A percentile compares a stretch with the other conserved stretches of the same genome.
Conservation (phyloP, 2,329 filamentous ascomycete species). For the Neofusicoccum sp. region DNA sequence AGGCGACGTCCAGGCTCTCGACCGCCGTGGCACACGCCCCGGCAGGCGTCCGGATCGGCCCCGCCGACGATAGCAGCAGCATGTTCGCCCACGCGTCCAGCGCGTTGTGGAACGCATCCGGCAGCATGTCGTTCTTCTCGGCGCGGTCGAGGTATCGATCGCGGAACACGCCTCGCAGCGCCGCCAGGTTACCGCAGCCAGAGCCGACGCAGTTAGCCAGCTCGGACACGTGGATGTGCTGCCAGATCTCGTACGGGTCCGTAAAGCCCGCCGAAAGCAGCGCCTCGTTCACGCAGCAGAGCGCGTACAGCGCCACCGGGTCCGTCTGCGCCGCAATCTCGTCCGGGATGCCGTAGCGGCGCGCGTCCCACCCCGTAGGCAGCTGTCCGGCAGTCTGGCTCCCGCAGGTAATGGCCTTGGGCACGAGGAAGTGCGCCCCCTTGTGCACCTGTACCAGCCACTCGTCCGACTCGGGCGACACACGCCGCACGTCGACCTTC, state of each 20-base stretch:
- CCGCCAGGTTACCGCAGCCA: slow-evolving; percentile 33
- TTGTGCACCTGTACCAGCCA: slow-evolving; percentile 30
- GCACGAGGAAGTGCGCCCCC: slow-evolving; percentile 37
- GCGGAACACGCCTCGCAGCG: slow-evolving; percentile 34
- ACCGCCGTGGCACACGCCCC: slow-evolving; percentile 44
- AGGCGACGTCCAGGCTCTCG: slow-evolving; percentile 41
- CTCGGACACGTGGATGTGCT: slow-evolving; percentile 42
- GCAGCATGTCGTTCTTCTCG: slow-evolving; percentile 39
- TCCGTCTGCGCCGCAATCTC: slow-evolving; percentile 43
- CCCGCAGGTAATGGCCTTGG: slow-evolving; percentile 33
- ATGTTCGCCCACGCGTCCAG: slow-evolving; percentile 46
- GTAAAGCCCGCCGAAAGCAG: slow-evolving; percentile 39
- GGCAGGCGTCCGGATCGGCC: slow-evolving; percentile 40
- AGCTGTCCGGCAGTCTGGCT: slow-evolving; percentile 39
- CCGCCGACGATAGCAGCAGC: slow-evolving; percentile 41
- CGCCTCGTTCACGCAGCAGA: slow-evolving; percentile 38
- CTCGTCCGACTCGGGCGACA: neutral
- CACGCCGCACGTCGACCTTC: slow-evolving; percentile 29
- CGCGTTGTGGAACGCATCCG: slow-evolving; percentile 43
- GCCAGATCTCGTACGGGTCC: slow-evolving; percentile 34
- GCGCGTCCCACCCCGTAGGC: slow-evolving; percentile 39
- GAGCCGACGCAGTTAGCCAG: slow-evolving; percentile 41
- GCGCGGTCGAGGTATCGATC: slow-evolving; percentile 34
- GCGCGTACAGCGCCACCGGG: slow-evolving; percentile 36
- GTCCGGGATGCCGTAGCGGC: slow-evolving; percentile 39